phyloP scores from a whole-genome alignment of 1,284 basidiomycete genomes.

The Neotropicomus parvogracilis region DNA sequence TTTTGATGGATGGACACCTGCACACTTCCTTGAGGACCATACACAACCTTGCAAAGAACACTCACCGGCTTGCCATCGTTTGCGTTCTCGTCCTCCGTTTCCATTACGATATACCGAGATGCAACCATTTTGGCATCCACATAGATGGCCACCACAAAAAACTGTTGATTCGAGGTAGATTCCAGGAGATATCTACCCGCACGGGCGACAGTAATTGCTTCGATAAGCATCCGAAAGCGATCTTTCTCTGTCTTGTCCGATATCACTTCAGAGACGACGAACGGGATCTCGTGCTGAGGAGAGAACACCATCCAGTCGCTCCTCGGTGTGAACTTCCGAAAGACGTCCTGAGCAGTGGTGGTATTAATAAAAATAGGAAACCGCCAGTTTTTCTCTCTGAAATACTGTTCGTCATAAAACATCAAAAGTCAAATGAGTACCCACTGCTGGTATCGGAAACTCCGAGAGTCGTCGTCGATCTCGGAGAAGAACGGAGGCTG shows the following conservation, averaged over 20 bases:
- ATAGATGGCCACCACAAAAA: not conserved
- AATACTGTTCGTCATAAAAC: not conserved
- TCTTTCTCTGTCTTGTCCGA: not conserved
- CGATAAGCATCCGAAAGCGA: not conserved
- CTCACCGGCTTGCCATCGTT: too few species aligned
- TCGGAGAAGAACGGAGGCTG: slow-evolving; percentile 4
- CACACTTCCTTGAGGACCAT: too few species aligned
- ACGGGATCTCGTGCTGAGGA: not conserved
- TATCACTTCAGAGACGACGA: slow-evolving; percentile 5
- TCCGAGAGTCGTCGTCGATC: not conserved
- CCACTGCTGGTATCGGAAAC: not conserved
- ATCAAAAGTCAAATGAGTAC: accelerated
- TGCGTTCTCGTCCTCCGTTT: not conserved
- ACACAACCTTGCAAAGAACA: too few species aligned
- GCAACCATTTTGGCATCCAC: not conserved
- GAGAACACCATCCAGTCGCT: slow-evolving; percentile 7
- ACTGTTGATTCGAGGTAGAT: not conserved
- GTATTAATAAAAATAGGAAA: slow-evolving; percentile 5
- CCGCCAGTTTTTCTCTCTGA: not conserved
- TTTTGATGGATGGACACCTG: not conserved
- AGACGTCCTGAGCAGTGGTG: accelerated
- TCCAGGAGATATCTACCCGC: not conserved
- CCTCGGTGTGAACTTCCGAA: not conserved
- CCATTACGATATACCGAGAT: not conserved
- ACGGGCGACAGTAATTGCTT: not conserved